Evolutionary conservation across 768 basidiomycete genomes (phyloP).

Genomic region (Kwoniella mangroviensis): DNA sequence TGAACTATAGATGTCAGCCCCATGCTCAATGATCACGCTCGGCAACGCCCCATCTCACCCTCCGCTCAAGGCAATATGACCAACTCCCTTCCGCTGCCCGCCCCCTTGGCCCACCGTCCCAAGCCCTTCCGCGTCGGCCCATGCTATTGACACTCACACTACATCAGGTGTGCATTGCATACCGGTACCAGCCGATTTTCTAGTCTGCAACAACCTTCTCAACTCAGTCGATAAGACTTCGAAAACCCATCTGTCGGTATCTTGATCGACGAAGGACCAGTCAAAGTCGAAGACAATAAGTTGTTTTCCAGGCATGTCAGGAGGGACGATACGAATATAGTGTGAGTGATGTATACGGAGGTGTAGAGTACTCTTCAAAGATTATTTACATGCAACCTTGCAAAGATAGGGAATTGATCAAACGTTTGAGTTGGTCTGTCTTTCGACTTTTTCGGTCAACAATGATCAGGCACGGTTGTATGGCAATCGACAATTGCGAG

Average conservation of each 20-base stretch:
- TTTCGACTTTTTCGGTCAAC: not conserved
- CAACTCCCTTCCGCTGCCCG: too few species aligned
- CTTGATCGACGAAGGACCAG: slow-evolving; percentile 85
- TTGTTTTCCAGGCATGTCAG: slow-evolving; percentile 60
- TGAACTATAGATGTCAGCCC: not conserved
- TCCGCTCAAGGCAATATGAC: too few species aligned
- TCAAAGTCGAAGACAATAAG: slow-evolving; percentile 96
- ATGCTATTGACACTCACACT: slow-evolving; percentile 65
- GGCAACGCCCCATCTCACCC: not conserved
- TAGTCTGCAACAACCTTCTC: slow-evolving; percentile 75
- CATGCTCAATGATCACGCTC: not conserved
- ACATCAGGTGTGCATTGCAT: slow-evolving; percentile 88
- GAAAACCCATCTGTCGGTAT: slow-evolving; percentile 86
- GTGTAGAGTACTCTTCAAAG: not conserved
- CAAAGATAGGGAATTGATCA: not conserved
- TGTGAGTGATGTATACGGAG: not conserved
- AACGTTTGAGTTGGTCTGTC: not conserved
- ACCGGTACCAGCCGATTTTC: slow-evolving; percentile 61
- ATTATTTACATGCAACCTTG: too few species aligned
- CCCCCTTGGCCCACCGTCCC: not conserved
- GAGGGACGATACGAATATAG: not conserved
- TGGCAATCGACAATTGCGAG: not conserved
- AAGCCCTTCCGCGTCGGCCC: not conserved
- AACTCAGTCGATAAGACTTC: slow-evolving; percentile 79
- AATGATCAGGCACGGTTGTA: not conserved